phyloP scores from a whole-genome alignment of 176 grass and related monocot genomes.

The Bonia amplexicaulis region DNA sequence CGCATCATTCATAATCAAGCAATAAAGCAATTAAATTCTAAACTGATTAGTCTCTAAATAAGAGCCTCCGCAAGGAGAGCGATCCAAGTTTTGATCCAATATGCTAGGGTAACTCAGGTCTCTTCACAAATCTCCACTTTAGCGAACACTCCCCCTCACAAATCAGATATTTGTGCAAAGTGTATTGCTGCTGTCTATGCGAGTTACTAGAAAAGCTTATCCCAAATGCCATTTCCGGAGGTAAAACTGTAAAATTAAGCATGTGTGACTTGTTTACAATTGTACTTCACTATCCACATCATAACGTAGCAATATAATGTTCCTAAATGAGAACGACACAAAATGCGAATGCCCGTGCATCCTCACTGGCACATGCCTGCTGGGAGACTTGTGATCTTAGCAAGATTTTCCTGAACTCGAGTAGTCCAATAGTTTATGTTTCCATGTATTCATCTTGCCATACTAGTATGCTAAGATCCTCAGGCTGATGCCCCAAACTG shows the following conservation, averaged over 20 bases:
- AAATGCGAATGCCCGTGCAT: background rate
- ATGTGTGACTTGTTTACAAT: background rate
- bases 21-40: no score
- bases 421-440: background rate
- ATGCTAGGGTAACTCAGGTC: background rate
- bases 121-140: background rate
- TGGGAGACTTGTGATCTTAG: background rate
- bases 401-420: background rate
- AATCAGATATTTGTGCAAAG: background rate
- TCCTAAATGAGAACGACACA: background rate
- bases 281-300: background rate
- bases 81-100: no score
- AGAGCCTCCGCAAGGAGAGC: no score
- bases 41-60: no score
- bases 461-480: background rate
- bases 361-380: background rate
- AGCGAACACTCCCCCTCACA: background rate
- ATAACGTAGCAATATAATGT: background rate
- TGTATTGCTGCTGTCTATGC: background rate
- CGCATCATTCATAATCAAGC: no score
- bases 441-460: background rate
- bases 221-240: background rate
- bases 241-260: background rate
- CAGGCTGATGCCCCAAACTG: constrained; percentile 4
- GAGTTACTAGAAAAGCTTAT: background rate